These are phyloP conservation scores for Apophysomyces elegans DNA, from an alignment of 371 early-diverging fungal genomes.

Conservation along the genomic window DNA sequence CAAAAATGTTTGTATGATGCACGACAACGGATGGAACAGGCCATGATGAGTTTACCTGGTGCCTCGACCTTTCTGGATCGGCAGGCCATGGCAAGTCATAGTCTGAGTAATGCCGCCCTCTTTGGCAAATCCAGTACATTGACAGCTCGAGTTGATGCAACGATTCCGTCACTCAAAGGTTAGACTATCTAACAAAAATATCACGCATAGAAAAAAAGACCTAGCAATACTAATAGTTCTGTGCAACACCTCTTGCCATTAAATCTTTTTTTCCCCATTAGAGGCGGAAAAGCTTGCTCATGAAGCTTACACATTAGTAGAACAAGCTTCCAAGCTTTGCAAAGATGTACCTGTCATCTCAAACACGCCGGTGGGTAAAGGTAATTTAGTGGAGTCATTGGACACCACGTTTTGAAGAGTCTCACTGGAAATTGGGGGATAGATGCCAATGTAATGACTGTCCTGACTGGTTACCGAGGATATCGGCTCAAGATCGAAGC, in stretches of 20 bases:
- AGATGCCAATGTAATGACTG: slow-evolving; percentile 24
- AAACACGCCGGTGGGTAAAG: slow-evolving; percentile 16
- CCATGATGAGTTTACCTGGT: slow-evolving; percentile 52
- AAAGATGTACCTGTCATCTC: slow-evolving; percentile 38
- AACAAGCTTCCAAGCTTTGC: slow-evolving; percentile 33
- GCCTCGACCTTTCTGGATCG: slow-evolving; percentile 42
- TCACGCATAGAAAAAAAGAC: background rate
- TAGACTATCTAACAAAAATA: background rate
- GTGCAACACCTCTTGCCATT: background rate
- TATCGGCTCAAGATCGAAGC: slow-evolving; percentile 45
- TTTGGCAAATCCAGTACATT: slow-evolving; percentile 19
- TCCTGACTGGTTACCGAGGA: slow-evolving; percentile 39
- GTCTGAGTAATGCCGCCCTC: slow-evolving; percentile 20
- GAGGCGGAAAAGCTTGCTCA: slow-evolving; percentile 34
- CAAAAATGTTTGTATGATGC: slow-evolving; percentile 42
- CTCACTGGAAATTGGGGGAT: background rate
- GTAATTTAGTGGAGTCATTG: background rate
- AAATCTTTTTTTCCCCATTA: slow-evolving; percentile 8
- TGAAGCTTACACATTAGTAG: slow-evolving; percentile 26
- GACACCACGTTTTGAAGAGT: too few species aligned
- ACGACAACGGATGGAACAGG: slow-evolving; percentile 42
- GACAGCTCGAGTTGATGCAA: slow-evolving; percentile 10
- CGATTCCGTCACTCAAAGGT: slow-evolving; percentile 20
- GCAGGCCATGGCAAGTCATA: slow-evolving; percentile 35
- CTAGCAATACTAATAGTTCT: slow-evolving; percentile 11